Evolutionary conservation across 139 green algal genomes (phyloP).

Genomic region (Chlorella sp.): DNA sequence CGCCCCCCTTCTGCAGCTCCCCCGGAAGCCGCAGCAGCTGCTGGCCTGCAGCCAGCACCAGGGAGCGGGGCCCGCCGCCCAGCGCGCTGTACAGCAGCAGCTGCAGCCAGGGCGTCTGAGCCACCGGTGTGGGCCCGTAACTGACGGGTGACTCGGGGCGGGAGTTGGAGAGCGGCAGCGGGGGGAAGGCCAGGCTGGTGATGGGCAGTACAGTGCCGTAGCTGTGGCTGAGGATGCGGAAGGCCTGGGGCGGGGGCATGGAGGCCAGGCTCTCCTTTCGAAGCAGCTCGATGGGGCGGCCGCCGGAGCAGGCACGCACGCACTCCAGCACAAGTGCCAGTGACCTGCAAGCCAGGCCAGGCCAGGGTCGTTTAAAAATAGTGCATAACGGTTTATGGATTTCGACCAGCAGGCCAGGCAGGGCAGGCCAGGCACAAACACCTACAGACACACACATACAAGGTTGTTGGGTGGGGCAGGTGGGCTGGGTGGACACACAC

Average conservation of each 20-base stretch:
- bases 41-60: slow-evolving; percentile 77
- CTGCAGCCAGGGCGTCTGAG: slow-evolving; percentile 79
- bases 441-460: no score
- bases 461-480: no score
- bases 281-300: slow-evolving; percentile 81
- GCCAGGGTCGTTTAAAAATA: no score
- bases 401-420: not conserved
- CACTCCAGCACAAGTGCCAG: slow-evolving; percentile 66
- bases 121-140: slow-evolving; percentile 69
- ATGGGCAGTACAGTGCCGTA: slow-evolving; percentile 83
- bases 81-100: slow-evolving; percentile 72
- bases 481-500: no score
- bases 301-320: slow-evolving; percentile 34
- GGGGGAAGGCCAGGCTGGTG: slow-evolving; percentile 70
- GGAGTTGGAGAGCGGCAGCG: slow-evolving; percentile 64
- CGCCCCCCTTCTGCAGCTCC: slow-evolving; percentile 43
- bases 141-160: slow-evolving; percentile 55
- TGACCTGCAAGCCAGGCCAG: slow-evolving; percentile 27
- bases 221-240: slow-evolving; percentile 73
- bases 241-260: slow-evolving; percentile 56
- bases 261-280: slow-evolving; percentile 83
- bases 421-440: not conserved
- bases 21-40: slow-evolving; percentile 67
- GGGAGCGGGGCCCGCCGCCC: slow-evolving; percentile 61
- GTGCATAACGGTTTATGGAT: no score